Conservation (phyloP, 1,139 yeast species). For the Taphrina wiesneri region DNA sequence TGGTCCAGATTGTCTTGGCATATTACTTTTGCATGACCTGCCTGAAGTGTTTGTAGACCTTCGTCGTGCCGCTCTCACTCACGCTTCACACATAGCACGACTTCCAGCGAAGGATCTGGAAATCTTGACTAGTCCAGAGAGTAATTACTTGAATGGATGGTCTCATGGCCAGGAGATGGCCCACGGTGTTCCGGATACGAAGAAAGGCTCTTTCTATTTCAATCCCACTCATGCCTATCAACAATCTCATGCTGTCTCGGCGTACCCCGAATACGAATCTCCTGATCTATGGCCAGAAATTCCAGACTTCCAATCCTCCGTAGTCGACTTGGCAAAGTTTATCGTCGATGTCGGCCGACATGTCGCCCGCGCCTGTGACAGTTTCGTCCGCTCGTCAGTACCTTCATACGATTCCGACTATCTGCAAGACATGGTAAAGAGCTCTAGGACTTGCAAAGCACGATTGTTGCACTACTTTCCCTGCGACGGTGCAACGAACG, state of each 20-base stretch:
- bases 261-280: slow-evolving; percentile 39
- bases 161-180: slow-evolving; percentile 63
- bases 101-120: slow-evolving; percentile 48
- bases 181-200: slow-evolving; percentile 51
- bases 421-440: slow-evolving; percentile 52
- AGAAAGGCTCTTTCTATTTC: slow-evolving; percentile 62
- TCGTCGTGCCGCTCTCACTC: slow-evolving; percentile 51
- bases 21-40: slow-evolving; percentile 53
- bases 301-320: slow-evolving; percentile 41
- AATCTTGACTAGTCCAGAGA: slow-evolving; percentile 53
- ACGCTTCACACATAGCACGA: slow-evolving; percentile 53
- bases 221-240: slow-evolving; percentile 47
- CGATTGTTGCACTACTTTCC: slow-evolving; percentile 60
- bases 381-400: background rate
- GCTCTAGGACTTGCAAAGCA: slow-evolving; percentile 62
- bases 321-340: slow-evolving; percentile 48
- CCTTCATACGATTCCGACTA: slow-evolving; percentile 47
- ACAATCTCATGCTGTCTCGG: background rate
- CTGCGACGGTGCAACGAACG: slow-evolving; percentile 31
- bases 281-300: slow-evolving; percentile 23
- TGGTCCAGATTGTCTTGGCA: slow-evolving; percentile 56
- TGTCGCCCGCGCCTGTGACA: slow-evolving; percentile 60
- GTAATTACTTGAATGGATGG: slow-evolving; percentile 63
- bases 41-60: slow-evolving; percentile 50
- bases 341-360: slow-evolving; percentile 55